phyloP scores from a whole-genome alignment of 2,329 filamentous ascomycete genomes.

The Colletotrichum brevisporum region DNA sequence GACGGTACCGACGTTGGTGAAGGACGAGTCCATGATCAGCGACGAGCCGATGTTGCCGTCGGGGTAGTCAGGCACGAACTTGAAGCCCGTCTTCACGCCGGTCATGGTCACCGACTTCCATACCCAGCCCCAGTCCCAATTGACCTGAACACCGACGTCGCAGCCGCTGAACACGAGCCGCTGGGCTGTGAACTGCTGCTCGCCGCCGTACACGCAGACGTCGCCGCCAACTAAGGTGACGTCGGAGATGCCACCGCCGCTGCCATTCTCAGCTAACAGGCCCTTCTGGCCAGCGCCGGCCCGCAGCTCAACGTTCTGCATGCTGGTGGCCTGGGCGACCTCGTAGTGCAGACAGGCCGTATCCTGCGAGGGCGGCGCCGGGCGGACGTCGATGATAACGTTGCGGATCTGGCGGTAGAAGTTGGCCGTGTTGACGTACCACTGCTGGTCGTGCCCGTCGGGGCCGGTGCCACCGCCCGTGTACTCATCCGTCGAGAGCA shows the following conservation, averaged over 20 bases:
- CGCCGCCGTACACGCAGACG: slow-evolving; percentile 54
- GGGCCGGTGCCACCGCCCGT: slow-evolving; percentile 9
- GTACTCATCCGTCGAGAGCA: slow-evolving; percentile 40
- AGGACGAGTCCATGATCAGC: slow-evolving; percentile 40
- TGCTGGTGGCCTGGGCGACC: slow-evolving; percentile 45
- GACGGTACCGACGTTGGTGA: slow-evolving; percentile 36
- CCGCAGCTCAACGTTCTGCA: slow-evolving; percentile 41
- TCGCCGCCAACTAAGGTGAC: slow-evolving; percentile 73
- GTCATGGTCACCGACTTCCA: slow-evolving; percentile 36
- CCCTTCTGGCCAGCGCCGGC: slow-evolving; percentile 16
- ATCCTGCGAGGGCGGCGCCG: background rate
- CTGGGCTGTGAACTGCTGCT: slow-evolving; percentile 35
- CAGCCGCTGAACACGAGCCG: slow-evolving; percentile 21
- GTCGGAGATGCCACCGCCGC: slow-evolving; percentile 65
- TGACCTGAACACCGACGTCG: slow-evolving; percentile 25
- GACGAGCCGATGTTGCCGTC: slow-evolving; percentile 35
- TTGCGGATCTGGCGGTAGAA: slow-evolving; percentile 42
- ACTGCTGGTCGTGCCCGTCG: slow-evolving; percentile 36
- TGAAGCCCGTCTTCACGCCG: slow-evolving; percentile 26
- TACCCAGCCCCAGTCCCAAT: slow-evolving; percentile 41
- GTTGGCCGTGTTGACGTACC: slow-evolving; percentile 39
- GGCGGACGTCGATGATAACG: slow-evolving; percentile 35
- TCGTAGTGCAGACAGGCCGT: slow-evolving; percentile 32
- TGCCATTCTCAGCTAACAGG: slow-evolving; percentile 52
- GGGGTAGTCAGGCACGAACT: background rate